Evolutionary conservation across 2,329 filamentous ascomycete genomes (phyloP).

Genomic region (Spiromastix sp.): DNA sequence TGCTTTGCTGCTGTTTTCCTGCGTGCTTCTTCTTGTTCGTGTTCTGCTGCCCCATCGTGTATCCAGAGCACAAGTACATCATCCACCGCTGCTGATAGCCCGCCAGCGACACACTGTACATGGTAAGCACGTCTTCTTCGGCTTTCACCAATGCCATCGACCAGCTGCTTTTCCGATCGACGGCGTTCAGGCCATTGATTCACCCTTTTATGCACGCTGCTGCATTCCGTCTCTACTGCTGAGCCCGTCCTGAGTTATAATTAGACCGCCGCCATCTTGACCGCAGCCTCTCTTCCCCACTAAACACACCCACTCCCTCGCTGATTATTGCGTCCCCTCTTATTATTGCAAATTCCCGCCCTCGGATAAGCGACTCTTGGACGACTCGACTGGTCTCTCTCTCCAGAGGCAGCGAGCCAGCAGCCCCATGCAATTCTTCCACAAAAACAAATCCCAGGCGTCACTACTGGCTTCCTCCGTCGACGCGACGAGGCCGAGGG

Average conservation of each 20-base stretch:
- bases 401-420: no score
- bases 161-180: no score
- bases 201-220: no score
- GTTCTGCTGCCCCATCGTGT: neutral
- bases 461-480: slow-evolving; percentile 9
- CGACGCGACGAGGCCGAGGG: slow-evolving; percentile 1
- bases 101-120: neutral
- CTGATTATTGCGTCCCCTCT: neutral
- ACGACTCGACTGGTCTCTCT: no score
- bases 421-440: slow-evolving; percentile 13
- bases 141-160: neutral
- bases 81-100: neutral
- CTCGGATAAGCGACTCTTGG: no score
- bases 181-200: no score
- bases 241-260: slow-evolving; percentile 3
- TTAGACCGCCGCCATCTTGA: slow-evolving; percentile 3
- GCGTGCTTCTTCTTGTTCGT: neutral
- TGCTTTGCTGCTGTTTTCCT: neutral
- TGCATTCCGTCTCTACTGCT: no score
- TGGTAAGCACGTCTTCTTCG: neutral
- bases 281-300: slow-evolving; percentile 2
- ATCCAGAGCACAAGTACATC: neutral
- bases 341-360: neutral
- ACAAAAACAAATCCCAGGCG: slow-evolving; percentile 15
- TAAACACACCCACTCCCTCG: neutral